Evolutionary conservation across 2,329 filamentous ascomycete species (phyloP), one percentile per base, ranked within the genome.

Genomic region (Mariannaea sp.): DNA sequence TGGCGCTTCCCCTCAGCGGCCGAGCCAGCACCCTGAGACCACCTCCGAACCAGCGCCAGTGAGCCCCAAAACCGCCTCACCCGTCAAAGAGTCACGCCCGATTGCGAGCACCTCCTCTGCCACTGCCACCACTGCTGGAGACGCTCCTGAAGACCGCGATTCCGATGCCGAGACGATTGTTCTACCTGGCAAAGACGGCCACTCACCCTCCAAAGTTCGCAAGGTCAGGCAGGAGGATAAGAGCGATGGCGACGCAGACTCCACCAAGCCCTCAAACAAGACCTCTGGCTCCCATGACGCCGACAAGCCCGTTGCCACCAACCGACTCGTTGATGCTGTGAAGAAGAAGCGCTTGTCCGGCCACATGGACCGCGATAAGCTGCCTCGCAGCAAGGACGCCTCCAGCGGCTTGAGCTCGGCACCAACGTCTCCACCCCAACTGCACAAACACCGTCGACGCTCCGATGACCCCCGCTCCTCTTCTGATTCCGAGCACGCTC

Each of bases 161-260:
- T 89, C 86, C 1, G 86, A 89, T 66, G 86, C 86, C 42, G 86
- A 89, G 72, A 89, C 86, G 12, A 87, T 89, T 57, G 85, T 89
- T 29, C 70, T 88, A 27, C 80, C 84, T 9, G 83, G 83, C 22
- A 87, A 86, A 66, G 81, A 87, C 67, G 83, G 82, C 32, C 75
- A 83, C 64, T 87, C 84, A 19, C 84, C 83, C 1, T 82, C 83
- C 54, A 87, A 87, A 70, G 76, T 77, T 53, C 80, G 83, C 54
- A 87, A 86, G 71, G 75, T 82, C 40, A 87, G 86, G 68, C 82
- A 86, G 59, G 85, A 87, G 67, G 83, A 86, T 65, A 80, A 77
- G 64, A 82, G 79, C 62, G 83, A 85, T 52, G 77, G 78, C 50
- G 82, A 84, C 56, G 76, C 72, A 46, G 74, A 73, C 8, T 68